Conservation (phyloP, 352 stramenopile genomes). For the Phytophthora rubi region DNA sequence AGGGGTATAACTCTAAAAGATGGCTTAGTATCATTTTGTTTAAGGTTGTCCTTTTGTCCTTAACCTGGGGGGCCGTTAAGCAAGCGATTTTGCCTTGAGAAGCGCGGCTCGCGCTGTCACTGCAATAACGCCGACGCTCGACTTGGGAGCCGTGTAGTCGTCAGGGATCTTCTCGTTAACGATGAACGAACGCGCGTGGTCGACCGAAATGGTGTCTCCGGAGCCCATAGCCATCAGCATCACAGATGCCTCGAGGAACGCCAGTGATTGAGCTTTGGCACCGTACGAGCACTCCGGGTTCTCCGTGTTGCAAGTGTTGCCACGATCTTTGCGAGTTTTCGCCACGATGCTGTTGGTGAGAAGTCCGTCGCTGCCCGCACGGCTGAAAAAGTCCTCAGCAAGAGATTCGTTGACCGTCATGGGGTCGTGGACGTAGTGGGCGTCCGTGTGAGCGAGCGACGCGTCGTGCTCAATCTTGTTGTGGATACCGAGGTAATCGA, state of each 20-base stretch:
- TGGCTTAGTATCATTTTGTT: too few species aligned
- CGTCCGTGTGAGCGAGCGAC: slow-evolving; percentile 50
- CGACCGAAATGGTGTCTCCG: slow-evolving; percentile 33
- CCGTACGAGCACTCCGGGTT: slow-evolving; percentile 40
- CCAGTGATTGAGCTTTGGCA: slow-evolving; percentile 23
- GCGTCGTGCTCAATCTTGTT: slow-evolving; percentile 57
- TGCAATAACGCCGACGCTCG: slow-evolving; percentile 20
- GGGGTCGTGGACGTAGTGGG: slow-evolving; percentile 41
- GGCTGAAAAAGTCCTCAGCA: slow-evolving; percentile 35
- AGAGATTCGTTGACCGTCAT: slow-evolving; percentile 34
- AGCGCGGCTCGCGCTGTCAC: slow-evolving; percentile 26
- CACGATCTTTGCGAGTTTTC: slow-evolving; percentile 29
- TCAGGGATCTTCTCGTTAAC: slow-evolving; percentile 41
- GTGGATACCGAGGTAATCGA: slow-evolving; percentile 51
- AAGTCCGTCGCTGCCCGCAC: slow-evolving; percentile 27
- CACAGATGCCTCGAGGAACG: slow-evolving; percentile 35
- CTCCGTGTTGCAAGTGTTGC: slow-evolving; percentile 33
- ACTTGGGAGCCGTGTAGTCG: slow-evolving; percentile 24
- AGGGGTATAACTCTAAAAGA: too few species aligned
- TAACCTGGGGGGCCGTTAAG: slow-evolving; percentile 9
- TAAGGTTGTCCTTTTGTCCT: too few species aligned
- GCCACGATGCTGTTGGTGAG: slow-evolving; percentile 35
- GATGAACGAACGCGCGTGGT: slow-evolving; percentile 40
- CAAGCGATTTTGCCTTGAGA: slow-evolving; percentile 34
- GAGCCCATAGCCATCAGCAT: slow-evolving; percentile 30